Evolutionary conservation across 1,139 yeast species (phyloP), one percentile per base, ranked within the genome.

Genomic region (Geotrichum cucujoidarum): DNA sequence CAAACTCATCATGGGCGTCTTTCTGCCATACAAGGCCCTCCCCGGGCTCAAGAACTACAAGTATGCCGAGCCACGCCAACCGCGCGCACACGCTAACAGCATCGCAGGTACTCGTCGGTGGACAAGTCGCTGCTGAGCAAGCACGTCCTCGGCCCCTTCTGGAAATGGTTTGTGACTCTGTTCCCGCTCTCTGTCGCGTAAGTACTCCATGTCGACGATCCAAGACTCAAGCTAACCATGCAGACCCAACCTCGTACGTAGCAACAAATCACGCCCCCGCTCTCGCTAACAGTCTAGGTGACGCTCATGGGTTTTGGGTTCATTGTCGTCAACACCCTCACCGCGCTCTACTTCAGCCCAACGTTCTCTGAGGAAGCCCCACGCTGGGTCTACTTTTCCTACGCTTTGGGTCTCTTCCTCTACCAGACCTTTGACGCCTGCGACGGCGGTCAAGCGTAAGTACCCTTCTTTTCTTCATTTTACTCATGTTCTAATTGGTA

Each of bases 391-490:
- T 88, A 86, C 64, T 77, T 78, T 58, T 74, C 85, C 46, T 87
- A 86, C 63, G 96, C 95, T 0, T 64, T 85, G 57, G 95, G 95
- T 1, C 70, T 90, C 55, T 89, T 90, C 63, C 71, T 89, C 75
- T 90, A 90, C 65, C 97, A 90, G 63, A 90, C 97, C 0, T 89
- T 90, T 65, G 97, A 90, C 68, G 96, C 97, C 1, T 86, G 95
- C 66, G 97, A 90, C 66, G 97, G 97, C 10, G 78, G 84, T 56
- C 97, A 90, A 65, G 97, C 97, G 35, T 71, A 83, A 63, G 67
- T 57, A 17, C 11, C 3, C 17, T 10, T 13, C n/a, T 11, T 8
- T 44, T 32, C 31, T 11, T 24, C 7, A 13, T 17, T 10, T 18
- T 25, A n/a, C 18, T 11, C 31, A 22, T 34, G 34, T 43, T 31